Evolutionary conservation across 2,329 filamentous ascomycete genomes (phyloP).

Genomic region (Acrodontium crateriforme): DNA sequence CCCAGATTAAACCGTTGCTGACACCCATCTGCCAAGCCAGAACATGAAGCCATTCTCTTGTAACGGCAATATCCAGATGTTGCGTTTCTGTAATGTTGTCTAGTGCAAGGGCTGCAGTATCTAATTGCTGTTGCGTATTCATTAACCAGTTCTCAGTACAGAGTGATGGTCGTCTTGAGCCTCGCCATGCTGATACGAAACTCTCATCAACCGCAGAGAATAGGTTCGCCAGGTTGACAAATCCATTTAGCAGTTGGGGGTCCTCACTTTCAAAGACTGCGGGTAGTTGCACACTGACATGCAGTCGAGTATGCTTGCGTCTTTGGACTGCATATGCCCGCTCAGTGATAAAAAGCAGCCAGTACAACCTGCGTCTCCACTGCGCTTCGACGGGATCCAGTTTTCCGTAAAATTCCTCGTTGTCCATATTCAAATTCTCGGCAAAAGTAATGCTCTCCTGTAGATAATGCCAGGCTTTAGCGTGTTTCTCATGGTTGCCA

Average conservation of each 20-base stretch:
- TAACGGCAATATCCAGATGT: slow-evolving; percentile 21
- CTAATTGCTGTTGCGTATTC: slow-evolving; percentile 21
- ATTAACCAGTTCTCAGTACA: slow-evolving; percentile 22
- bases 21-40: slow-evolving; percentile 26
- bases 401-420: slow-evolving; percentile 19
- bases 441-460: slow-evolving; percentile 22
- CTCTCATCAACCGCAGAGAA: slow-evolving; percentile 23
- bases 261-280: slow-evolving; percentile 22
- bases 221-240: slow-evolving; percentile 22
- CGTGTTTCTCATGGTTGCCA: slow-evolving; percentile 20
- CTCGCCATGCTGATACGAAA: slow-evolving; percentile 23
- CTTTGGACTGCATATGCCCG: slow-evolving; percentile 24
- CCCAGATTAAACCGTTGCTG: slow-evolving; percentile 23
- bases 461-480: slow-evolving; percentile 22
- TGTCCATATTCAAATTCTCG: slow-evolving; percentile 21
- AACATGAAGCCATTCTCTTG: slow-evolving; percentile 23
- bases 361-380: slow-evolving; percentile 23
- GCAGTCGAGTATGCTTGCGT: slow-evolving; percentile 20
- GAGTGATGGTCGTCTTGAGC: slow-evolving; percentile 18
- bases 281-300: slow-evolving; percentile 18
- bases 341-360: slow-evolving; percentile 24
- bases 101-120: slow-evolving; percentile 16
- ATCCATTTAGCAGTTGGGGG: slow-evolving; percentile 20
- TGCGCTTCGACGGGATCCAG: slow-evolving; percentile 19
- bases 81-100: slow-evolving; percentile 21